phyloP scores from a whole-genome alignment of 768 basidiomycete species.

The Mycena metata region DNA sequence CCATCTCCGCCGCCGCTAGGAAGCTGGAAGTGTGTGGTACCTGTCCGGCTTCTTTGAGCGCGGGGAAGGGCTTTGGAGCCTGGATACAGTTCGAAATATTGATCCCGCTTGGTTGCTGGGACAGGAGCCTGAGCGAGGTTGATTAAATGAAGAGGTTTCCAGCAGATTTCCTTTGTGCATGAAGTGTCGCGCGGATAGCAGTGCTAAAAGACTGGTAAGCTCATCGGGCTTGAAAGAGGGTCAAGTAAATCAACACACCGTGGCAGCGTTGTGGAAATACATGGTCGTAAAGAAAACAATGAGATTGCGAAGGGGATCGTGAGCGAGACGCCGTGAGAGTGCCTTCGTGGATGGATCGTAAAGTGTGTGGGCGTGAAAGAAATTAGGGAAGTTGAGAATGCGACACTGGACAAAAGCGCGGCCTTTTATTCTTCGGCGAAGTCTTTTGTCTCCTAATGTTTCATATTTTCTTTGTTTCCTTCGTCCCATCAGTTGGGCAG shows the following conservation, averaged over 20 bases:
- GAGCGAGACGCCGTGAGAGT: no score
- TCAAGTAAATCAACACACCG: constrained; percentile 7
- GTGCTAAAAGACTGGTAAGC: constrained; percentile 20
- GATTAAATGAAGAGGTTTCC: neutral
- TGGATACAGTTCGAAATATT: constrained; percentile 3
- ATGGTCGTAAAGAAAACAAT: constrained; percentile 7
- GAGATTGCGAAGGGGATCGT: constrained; percentile 2
- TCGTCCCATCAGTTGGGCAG: neutral
- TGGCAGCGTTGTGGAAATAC: constrained; percentile 31
- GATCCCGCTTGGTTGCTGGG: neutral
- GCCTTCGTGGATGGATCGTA: constrained; percentile 8
- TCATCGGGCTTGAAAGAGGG: neutral
- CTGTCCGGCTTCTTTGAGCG: neutral
- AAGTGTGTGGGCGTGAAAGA: neutral
- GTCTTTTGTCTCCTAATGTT: constrained; percentile 18
- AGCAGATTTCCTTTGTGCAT: neutral
- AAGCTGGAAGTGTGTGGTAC: constrained; percentile 8
- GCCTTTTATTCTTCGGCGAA: constrained; percentile 24
- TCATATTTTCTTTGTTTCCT: constrained; percentile 27
- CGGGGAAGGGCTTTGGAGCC: constrained; percentile 26
- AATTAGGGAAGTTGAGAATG: neutral
- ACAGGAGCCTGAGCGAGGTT: neutral
- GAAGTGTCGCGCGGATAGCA: constrained; percentile 1
- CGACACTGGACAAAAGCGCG: neutral
- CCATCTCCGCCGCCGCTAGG: neutral